phyloP scores from a whole-genome alignment of 1,139 yeast genomes.

The Maudiozyma humilis region DNA sequence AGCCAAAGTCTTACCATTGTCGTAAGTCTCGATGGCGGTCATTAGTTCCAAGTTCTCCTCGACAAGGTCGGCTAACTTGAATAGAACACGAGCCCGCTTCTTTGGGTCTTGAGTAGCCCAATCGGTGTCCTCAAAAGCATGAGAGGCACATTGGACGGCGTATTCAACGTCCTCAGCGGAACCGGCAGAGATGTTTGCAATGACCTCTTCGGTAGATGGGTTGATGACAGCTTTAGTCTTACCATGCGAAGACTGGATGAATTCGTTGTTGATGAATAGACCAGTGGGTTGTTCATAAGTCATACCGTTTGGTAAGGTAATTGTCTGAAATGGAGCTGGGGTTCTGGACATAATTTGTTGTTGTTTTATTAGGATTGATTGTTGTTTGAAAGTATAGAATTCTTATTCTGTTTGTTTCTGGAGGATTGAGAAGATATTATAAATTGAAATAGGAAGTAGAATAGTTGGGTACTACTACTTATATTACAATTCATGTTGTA shows the following conservation, averaged over 20 bases:
- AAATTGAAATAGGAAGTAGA: not conserved
- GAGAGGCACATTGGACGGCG: slow-evolving; percentile 41
- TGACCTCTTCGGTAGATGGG: slow-evolving; percentile 43
- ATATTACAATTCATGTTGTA: no score
- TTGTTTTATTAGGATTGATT: not conserved
- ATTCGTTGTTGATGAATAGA: slow-evolving; percentile 41
- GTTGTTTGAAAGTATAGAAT: not conserved
- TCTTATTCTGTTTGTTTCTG: not conserved
- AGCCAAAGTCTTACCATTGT: slow-evolving; percentile 61
- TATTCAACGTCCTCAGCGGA: slow-evolving; percentile 40
- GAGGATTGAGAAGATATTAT: not conserved
- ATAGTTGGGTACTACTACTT: no score
- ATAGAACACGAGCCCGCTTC: slow-evolving; percentile 45
- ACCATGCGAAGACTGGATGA: slow-evolving; percentile 35
- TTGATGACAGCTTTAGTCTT: slow-evolving; percentile 38
- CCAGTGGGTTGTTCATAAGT: slow-evolving; percentile 48
- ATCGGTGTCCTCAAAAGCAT: slow-evolving; percentile 33
- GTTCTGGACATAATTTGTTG: slow-evolving; percentile 7
- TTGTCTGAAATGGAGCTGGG: slow-evolving; percentile 29
- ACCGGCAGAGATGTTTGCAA: slow-evolving; percentile 39
- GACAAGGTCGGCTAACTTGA: slow-evolving; percentile 53
- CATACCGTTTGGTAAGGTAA: slow-evolving; percentile 48
- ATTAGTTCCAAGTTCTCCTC: slow-evolving; percentile 45
- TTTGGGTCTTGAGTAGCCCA: slow-evolving; percentile 40
- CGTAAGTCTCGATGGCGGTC: slow-evolving; percentile 63